A percentile compares a stretch with the other conserved stretches of the same genome.
Evolutionary conservation across 2,329 filamentous ascomycete species (phyloP).

Genomic region (Pseudogymnoascus verrucosus): DNA sequence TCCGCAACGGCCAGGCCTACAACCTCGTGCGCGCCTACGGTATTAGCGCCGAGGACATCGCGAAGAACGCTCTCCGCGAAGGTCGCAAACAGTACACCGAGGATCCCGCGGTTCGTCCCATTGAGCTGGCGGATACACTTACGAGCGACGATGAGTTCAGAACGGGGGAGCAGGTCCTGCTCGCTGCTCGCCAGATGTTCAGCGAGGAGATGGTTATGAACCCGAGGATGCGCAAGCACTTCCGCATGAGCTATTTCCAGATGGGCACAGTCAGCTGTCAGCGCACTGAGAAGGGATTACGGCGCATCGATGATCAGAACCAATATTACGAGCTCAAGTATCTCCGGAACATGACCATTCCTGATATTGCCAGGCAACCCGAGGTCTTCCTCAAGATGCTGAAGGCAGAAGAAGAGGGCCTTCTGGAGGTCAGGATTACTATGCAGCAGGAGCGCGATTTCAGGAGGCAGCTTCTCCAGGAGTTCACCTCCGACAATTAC

Average conservation of each 20-base stretch:
- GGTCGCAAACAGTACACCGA: conserved; percentile 77
- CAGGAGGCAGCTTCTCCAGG: conserved; percentile 65
- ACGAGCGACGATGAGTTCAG: conserved; percentile 63
- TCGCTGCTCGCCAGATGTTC: conserved; percentile 78
- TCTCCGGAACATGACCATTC: conserved; percentile 77
- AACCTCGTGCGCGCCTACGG: conserved; percentile 82
- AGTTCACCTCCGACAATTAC: conserved; percentile 91
- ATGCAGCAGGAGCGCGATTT: conserved; percentile 72
- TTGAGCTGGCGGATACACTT: conserved; percentile 78
- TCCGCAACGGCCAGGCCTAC: conserved; percentile 73
- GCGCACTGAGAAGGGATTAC: conserved; percentile 87
- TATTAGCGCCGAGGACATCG: conserved; percentile 80
- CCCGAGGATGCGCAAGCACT: conserved; percentile 80
- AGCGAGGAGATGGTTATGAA: conserved; percentile 83
- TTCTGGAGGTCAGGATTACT: conserved; percentile 76
- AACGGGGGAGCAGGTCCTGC: conserved; percentile 67
- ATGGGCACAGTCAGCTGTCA: conserved; percentile 78
- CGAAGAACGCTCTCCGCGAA: conserved; percentile 73
- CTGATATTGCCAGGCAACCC: conserved; percentile 71
- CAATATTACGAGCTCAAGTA: conserved; percentile 99
- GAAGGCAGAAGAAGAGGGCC: conserved; percentile 87
- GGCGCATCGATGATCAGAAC: conserved; percentile 88
- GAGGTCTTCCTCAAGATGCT: conserved; percentile 96
- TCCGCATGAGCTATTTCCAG: conserved; percentile 76
- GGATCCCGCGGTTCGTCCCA: conserved; percentile 69